A percentile compares a stretch with the other conserved stretches of the same genome.
Conservation (phyloP, 768 basidiomycete species). For the Leccinum ochraceum region DNA sequence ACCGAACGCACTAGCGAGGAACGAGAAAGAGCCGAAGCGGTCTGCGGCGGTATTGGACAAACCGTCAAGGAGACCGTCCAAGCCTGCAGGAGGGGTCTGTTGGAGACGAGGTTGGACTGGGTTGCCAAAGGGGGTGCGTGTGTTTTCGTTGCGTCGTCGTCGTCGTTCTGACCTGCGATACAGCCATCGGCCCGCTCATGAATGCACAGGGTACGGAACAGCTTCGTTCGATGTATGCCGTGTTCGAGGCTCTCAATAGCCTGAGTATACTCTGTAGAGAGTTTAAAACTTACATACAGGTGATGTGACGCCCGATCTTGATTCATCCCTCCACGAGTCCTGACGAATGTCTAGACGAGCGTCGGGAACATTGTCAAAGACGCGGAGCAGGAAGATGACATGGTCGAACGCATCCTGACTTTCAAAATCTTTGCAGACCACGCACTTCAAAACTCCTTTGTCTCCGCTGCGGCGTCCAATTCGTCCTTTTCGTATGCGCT, state of each 20-base stretch:
- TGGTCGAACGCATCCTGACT: constrained; percentile 72
- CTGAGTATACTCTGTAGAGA: constrained; percentile 55
- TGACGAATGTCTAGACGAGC: constrained; percentile 40
- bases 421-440: constrained; percentile 63
- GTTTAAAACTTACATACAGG: constrained; percentile 65
- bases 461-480: constrained; percentile 43
- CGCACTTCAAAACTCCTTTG: constrained; percentile 53
- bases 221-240: constrained; percentile 55
- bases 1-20: constrained; percentile 56
- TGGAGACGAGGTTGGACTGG: constrained; percentile 47
- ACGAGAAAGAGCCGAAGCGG: constrained; percentile 47
- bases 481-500: constrained; percentile 66
- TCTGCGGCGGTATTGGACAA: constrained; percentile 46
- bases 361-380: constrained; percentile 72
- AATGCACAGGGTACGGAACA: constrained; percentile 42
- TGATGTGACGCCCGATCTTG: constrained; percentile 20
- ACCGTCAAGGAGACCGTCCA: constrained; percentile 54
- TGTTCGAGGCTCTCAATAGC: constrained; percentile 60
- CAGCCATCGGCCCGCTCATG: constrained; percentile 59
- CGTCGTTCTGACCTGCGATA: constrained; percentile 18
- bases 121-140: constrained; percentile 40
- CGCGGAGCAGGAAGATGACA: constrained; percentile 61
- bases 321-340: not conserved
- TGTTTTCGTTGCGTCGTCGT: constrained; percentile 36
- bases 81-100: constrained; percentile 53